Conservation (phyloP, 306 rosid species). For the Quercus dentata region DNA sequence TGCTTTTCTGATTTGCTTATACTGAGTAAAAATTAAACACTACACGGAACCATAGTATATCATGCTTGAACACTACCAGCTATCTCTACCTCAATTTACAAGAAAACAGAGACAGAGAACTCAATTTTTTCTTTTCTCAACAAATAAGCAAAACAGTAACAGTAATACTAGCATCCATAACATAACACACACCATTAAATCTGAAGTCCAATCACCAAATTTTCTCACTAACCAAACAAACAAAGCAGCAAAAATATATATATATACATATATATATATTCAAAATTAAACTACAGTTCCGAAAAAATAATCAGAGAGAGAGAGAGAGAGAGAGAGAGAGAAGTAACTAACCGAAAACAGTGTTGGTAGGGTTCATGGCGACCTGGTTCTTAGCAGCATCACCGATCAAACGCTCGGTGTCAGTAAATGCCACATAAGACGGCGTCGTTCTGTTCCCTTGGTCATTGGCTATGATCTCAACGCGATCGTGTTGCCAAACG, state of each 20-base stretch:
- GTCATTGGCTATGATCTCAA: constrained; percentile 56
- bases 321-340: not conserved
- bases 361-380: constrained; percentile 55
- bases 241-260: not conserved
- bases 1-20: no score
- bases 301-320: no score
- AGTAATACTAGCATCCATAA: not conserved
- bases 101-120: not conserved
- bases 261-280: no score
- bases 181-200: no score
- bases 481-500: constrained; percentile 57
- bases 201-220: not conserved
- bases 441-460: constrained; percentile 59
- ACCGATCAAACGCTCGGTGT: constrained; percentile 44
- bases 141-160: no score
- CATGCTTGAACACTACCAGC: not conserved
- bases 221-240: not conserved
- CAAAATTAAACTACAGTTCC: not conserved
- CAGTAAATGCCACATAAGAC: constrained; percentile 54
- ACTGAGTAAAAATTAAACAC: no score
- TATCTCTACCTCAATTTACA: not conserved
- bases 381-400: constrained; percentile 55
- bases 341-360: constrained; percentile 42
- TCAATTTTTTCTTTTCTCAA: not conserved
- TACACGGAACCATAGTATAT: not conserved